Evolutionary conservation across 2,329 filamentous ascomycete genomes (phyloP).

Genomic region (Lecanicillium sp.): DNA sequence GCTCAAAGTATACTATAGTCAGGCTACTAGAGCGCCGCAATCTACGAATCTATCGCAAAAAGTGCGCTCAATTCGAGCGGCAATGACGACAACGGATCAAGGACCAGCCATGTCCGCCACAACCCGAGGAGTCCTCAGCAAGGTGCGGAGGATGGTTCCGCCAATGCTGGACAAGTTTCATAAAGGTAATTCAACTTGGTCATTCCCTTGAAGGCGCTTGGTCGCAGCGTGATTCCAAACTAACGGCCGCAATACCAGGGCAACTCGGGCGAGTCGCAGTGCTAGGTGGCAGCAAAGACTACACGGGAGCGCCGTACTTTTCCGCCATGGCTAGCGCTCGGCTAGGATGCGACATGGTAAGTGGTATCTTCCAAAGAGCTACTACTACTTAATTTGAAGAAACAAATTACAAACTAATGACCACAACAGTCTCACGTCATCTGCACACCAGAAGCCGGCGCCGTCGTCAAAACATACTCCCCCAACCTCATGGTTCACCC

Average conservation of each 20-base stretch:
- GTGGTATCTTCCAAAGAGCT: slow-evolving; percentile 10
- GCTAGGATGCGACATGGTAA: slow-evolving; percentile 82
- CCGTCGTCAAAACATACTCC: slow-evolving; percentile 95
- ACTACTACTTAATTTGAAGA: not conserved
- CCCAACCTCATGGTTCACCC: slow-evolving; percentile 98
- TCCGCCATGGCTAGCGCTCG: slow-evolving; percentile 93
- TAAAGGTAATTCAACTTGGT: slow-evolving; percentile 77
- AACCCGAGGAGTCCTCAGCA: slow-evolving; percentile 67
- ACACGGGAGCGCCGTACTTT: slow-evolving; percentile 96
- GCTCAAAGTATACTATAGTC: too few relatives aligned
- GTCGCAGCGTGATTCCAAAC: not conserved
- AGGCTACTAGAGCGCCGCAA: too few relatives aligned
- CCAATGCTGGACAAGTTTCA: slow-evolving; percentile 94
- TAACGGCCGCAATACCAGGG: slow-evolving; percentile 41
- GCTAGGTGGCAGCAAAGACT: slow-evolving; percentile 91
- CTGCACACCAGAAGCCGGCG: slow-evolving; percentile 78
- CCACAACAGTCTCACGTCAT: slow-evolving; percentile 73
- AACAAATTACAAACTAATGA: not conserved
- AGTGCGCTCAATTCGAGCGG: not conserved
- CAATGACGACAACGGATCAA: slow-evolving; percentile 3
- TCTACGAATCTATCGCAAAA: not conserved
- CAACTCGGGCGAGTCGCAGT: slow-evolving; percentile 88
- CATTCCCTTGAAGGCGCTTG: not conserved
- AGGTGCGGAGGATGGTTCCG: slow-evolving; percentile 83
- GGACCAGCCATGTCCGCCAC: slow-evolving; percentile 51